Evolutionary conservation across 1,284 basidiomycete genomes (phyloP).

Genomic region (Ustilago lituana): DNA sequence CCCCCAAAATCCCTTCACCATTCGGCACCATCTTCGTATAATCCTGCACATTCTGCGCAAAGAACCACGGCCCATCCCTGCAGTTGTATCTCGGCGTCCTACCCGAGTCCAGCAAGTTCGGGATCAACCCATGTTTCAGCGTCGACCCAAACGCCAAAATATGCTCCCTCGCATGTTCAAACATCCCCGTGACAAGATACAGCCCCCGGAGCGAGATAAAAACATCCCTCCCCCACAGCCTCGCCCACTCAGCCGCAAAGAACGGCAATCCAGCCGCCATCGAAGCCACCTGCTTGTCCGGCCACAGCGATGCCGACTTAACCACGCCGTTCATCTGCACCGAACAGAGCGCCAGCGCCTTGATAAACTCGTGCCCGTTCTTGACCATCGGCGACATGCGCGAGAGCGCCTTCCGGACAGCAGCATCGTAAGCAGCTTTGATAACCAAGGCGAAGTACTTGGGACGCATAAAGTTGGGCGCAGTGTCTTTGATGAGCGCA

Average conservation of each 20-base stretch:
- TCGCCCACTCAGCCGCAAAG: conserved; percentile 61
- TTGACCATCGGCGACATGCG: conserved; percentile 57
- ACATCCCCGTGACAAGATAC: conserved; percentile 63
- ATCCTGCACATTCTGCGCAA: conserved; percentile 97
- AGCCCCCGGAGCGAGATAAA: conserved; percentile 64
- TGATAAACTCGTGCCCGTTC: conserved; percentile 59
- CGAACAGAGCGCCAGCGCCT: conserved; percentile 56
- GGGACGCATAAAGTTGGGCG: conserved; percentile 61
- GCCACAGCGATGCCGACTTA: conserved; percentile 61
- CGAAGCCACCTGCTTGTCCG: conserved; percentile 57
- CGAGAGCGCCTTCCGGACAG: conserved; percentile 43
- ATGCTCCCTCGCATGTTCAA: conserved; percentile 51
- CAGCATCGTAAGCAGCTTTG: conserved; percentile 56
- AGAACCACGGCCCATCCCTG: conserved; percentile 95
- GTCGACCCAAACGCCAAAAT: conserved; percentile 61
- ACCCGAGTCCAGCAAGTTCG: conserved; percentile 60
- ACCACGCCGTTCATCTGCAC: conserved; percentile 63
- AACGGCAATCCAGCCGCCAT: conserved; percentile 64
- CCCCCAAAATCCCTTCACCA: conserved; percentile 81
- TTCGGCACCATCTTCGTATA: conserved; percentile 85
- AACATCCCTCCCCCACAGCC: conserved; percentile 62
- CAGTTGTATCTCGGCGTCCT: conserved; percentile 76
- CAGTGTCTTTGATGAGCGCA: conserved; percentile 50
- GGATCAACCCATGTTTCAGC: conserved; percentile 62
- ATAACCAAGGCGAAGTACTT: conserved; percentile 64